Base-by-base conservation (phyloP, 2,329 filamentous ascomycete species). In the Bimuria novae-zelandiae region DNA sequence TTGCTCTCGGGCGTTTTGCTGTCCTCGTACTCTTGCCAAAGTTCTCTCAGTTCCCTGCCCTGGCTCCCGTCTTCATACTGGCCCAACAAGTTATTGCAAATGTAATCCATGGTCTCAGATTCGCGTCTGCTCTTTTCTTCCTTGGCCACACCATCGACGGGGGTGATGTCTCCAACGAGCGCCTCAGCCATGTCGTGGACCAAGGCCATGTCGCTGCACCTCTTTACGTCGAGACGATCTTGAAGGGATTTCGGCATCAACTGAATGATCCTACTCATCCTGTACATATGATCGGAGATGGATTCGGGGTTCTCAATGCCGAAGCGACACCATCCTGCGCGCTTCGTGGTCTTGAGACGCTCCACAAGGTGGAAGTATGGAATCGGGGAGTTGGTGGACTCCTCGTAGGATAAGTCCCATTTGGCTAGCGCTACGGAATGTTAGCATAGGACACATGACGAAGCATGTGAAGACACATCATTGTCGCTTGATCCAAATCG, bases 251-350 rank as follows among this genome's bases (percentile, higher is more conserved):
- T 82, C 1, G 94, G 93, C 2, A 91, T 92, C 60, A 97, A 84
- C 87, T 99, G 90, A 59, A 90, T 92, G 74, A 99, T 91, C 63
- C 99, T 84, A 44, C 92, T 91, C 94, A 99, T 99, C 77, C 94
- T 92, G 77, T 97, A 99, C 94, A 99, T 99, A 82, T 99, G 94
- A 78, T 99, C 94, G 49, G 90, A 84, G 70, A 99, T 97, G 1
- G 91, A 96, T 76, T 99, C 94, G 72, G 90, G 89, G 52, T 76
- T 60, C 51, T 73, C 62, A 61, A 99, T 91, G 33, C 86, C 86
- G 71, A 97, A 97, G 32, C 94, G 85, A 51, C 89, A 85, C 94
- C 94, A 99, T 60, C 94, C 94, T 76, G 97, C 94, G 55, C 94
- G 89, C 75, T 96, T 95, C 56, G 90, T 96, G 7, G 92, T 97